Percentiles rank a stretch among this genome's conserved stretches.
Conservation (phyloP, 2,329 filamentous ascomycete species). For the Pezicula carpinea region DNA sequence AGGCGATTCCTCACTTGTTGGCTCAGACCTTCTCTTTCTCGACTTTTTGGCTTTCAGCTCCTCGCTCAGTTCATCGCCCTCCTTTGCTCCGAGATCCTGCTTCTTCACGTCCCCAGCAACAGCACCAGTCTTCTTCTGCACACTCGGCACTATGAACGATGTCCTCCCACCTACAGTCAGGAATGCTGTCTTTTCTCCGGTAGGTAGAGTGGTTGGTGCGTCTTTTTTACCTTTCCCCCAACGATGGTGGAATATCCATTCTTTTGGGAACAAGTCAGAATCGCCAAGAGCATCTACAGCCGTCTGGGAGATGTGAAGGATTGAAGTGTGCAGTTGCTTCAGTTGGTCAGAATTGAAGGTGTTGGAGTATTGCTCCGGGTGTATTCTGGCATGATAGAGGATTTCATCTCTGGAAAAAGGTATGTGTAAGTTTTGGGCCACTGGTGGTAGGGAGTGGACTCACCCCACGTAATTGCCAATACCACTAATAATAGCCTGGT, state of each 20-base stretch:
- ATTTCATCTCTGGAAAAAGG: conserved; percentile 65
- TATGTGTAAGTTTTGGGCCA: neutral
- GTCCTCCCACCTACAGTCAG: conserved; percentile 88
- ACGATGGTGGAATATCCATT: conserved; percentile 84
- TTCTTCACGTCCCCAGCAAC: conserved; percentile 23
- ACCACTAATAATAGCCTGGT: conserved; percentile 84
- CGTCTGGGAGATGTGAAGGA: conserved; percentile 74
- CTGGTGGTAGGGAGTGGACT: conserved; percentile 19
- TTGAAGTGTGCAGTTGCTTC: conserved; percentile 62
- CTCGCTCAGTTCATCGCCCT: conserved; percentile 8
- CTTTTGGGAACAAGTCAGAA: conserved; percentile 74
- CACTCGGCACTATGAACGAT: conserved; percentile 77
- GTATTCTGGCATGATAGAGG: conserved; percentile 80
- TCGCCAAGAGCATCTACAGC: conserved; percentile 78
- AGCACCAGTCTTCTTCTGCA: conserved; percentile 69
- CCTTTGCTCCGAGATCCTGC: conserved; percentile 3
- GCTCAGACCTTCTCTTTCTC: conserved; percentile 26
- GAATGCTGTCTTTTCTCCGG: conserved; percentile 78
- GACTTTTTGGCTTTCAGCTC: conserved; percentile 19
- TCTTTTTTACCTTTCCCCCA: conserved; percentile 87
- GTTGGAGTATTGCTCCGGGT: conserved; percentile 91
- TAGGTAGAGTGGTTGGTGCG: conserved; percentile 63
- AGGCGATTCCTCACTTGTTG: neutral
- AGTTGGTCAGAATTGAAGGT: conserved; percentile 71
- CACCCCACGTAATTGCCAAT: conserved; percentile 94